These are phyloP conservation scores for Coemansia sp. DNA, from an alignment of 192 early-diverging fungal genomes.

Conservation along the genomic window DNA sequence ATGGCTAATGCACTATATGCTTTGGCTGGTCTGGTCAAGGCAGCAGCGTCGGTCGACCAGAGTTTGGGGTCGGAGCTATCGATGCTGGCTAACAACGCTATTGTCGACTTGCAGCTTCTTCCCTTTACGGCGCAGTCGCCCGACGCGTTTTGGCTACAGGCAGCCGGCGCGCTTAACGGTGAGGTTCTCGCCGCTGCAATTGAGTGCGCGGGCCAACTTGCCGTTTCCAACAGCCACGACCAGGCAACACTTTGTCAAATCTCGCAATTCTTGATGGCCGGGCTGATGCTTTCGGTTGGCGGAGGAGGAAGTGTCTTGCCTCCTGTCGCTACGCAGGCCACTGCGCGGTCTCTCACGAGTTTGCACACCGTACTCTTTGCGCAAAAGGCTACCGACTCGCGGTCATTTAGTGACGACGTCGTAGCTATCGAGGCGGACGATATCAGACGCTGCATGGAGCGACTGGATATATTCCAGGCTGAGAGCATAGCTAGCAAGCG, in stretches of 20 bases:
- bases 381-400: background rate
- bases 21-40: conserved; percentile 22
- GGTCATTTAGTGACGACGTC: conserved; percentile 25
- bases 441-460: conserved; percentile 40
- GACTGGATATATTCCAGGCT: conserved; percentile 27
- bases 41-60: conserved; percentile 16
- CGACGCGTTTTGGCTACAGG: conserved; percentile 21
- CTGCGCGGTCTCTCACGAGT: conserved; percentile 17
- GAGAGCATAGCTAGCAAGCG: background rate
- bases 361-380: conserved; percentile 10
- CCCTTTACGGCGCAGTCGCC: background rate
- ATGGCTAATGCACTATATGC: conserved; percentile 29
- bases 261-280: conserved; percentile 31
- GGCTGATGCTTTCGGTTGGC: conserved; percentile 11
- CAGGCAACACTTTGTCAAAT: conserved; percentile 12
- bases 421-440: conserved; percentile 33
- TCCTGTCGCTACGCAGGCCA: conserved; percentile 18
- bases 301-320: background rate
- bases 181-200: conserved; percentile 34
- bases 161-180: conserved; percentile 7
- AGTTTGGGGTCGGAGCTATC: conserved; percentile 24
- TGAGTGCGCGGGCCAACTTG: conserved; percentile 29
- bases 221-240: conserved; percentile 25
- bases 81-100: conserved; percentile 7
- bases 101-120: conserved; percentile 12